Evolutionary conservation across 1,284 basidiomycete species (phyloP).

Genomic region (Sporisorium scitamineum): DNA sequence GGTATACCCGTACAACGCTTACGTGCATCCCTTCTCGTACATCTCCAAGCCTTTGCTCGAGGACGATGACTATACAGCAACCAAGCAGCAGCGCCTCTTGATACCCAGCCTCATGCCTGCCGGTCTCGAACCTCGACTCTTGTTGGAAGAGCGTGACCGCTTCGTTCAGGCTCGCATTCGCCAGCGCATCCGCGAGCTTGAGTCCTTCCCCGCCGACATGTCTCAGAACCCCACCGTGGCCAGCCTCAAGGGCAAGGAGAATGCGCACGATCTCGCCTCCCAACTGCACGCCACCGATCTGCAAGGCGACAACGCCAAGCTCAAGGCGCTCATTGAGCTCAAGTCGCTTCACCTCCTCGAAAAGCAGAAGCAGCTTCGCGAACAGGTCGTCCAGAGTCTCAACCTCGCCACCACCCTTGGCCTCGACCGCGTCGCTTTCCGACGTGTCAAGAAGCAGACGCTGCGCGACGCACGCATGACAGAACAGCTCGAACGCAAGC

Average conservation of each 20-base stretch:
- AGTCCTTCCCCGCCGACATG: slow-evolving; percentile 83
- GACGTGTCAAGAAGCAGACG: slow-evolving; percentile 85
- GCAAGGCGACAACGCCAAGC: slow-evolving; percentile 76
- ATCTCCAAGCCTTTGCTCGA: slow-evolving; percentile 66
- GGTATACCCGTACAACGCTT: slow-evolving; percentile 97
- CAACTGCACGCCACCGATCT: slow-evolving; percentile 31
- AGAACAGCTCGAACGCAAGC: slow-evolving; percentile 89
- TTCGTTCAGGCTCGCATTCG: slow-evolving; percentile 89
- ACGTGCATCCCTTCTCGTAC: slow-evolving; percentile 81
- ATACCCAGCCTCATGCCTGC: slow-evolving; percentile 89
- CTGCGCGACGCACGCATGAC: slow-evolving; percentile 90
- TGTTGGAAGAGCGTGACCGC: slow-evolving; percentile 90
- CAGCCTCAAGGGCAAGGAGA: slow-evolving; percentile 47
- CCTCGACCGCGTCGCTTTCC: slow-evolving; percentile 87
- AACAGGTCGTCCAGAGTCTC: slow-evolving; percentile 86
- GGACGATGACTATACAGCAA: slow-evolving; percentile 70
- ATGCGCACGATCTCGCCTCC: slow-evolving; percentile 30
- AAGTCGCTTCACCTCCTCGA: slow-evolving; percentile 90
- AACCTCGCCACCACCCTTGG: slow-evolving; percentile 90
- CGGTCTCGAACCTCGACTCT: slow-evolving; percentile 91
- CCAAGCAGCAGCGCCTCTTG: slow-evolving; percentile 82
- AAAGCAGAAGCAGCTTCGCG: slow-evolving; percentile 87
- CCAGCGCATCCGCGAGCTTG: slow-evolving; percentile 89
- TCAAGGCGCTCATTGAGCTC: slow-evolving; percentile 92
- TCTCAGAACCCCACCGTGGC: slow-evolving; percentile 62